phyloP scores from a whole-genome alignment of 148 eudicot genomes.

The Amaranthus hypochondriacus region DNA sequence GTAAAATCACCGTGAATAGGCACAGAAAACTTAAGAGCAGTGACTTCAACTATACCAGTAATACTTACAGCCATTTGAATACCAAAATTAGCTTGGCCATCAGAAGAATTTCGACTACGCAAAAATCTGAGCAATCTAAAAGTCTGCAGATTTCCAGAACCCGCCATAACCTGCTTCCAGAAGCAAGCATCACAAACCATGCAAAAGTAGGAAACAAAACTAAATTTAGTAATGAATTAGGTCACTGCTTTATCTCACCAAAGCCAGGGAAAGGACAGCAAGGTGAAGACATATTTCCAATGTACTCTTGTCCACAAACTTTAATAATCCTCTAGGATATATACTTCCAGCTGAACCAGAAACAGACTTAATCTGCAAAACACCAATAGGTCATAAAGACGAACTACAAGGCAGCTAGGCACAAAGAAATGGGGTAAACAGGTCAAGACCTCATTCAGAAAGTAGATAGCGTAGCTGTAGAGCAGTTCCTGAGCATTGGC shows the following conservation, averaged over 20 bases:
- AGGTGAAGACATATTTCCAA: conserved; percentile 95
- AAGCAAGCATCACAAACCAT: conserved; percentile 18
- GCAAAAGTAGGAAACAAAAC: conserved; percentile 5
- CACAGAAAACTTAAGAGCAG: background rate
- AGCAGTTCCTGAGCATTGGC: conserved; percentile 79
- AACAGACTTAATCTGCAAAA: conserved; percentile 79
- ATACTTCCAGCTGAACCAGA: conserved; percentile 39
- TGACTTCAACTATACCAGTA: background rate
- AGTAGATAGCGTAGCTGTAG: conserved; percentile 65
- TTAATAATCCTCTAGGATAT: conserved; percentile 66
- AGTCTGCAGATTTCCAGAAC: conserved; percentile 86
- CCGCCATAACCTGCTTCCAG: conserved; percentile 92
- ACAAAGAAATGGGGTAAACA: conserved; percentile 15
- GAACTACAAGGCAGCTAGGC: conserved; percentile 10
- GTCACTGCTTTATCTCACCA: conserved; percentile 45
- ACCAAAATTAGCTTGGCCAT: conserved; percentile 83
- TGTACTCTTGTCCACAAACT: conserved; percentile 84
- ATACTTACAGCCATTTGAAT: conserved; percentile 82
- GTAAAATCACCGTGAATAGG: too few species aligned
- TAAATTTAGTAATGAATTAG: background rate
- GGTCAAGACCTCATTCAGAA: conserved; percentile 75
- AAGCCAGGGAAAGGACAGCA: conserved; percentile 72
- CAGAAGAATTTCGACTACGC: conserved; percentile 72
- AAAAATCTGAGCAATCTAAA: conserved; percentile 75
- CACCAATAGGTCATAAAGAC: conserved; percentile 12